Conservation (phyloP, 495 filamentous ascomycete genomes). For the Penicillium argentinense region DNA sequence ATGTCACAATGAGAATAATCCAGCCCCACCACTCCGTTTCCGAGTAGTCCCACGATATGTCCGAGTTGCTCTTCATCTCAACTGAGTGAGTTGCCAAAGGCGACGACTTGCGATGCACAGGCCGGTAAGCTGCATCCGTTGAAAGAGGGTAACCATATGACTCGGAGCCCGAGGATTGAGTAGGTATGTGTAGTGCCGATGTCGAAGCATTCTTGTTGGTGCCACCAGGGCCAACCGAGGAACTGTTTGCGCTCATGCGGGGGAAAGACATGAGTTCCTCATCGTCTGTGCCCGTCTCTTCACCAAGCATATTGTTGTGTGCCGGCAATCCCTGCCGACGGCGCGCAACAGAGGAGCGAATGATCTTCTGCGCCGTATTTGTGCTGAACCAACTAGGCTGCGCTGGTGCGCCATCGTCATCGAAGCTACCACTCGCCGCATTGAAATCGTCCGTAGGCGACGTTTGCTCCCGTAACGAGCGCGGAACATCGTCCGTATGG, state of each 20-base stretch:
- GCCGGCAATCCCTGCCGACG: conserved; percentile 37
- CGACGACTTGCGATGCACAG: conserved; percentile 55
- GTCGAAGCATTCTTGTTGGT: conserved; percentile 17
- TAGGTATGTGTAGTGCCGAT: conserved; percentile 34
- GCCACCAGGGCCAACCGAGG: conserved; percentile 31
- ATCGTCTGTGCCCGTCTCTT: conserved; percentile 75
- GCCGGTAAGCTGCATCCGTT: conserved; percentile 32
- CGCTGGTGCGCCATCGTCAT: conserved; percentile 15
- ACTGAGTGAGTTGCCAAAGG: conserved; percentile 53
- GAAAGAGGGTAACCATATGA: conserved; percentile 57
- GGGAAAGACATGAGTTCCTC: conserved; percentile 68
- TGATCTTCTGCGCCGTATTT: conserved; percentile 21
- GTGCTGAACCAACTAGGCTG: conserved; percentile 29
- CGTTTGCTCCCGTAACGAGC: conserved; percentile 18
- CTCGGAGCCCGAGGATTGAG: conserved; percentile 61
- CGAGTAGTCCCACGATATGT: conserved; percentile 72
- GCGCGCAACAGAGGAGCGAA: conserved; percentile 21
- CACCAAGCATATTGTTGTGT: conserved; percentile 55
- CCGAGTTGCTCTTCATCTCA: conserved; percentile 38
- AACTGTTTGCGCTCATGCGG: conserved; percentile 26
- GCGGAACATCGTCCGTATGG: conserved; percentile 6
- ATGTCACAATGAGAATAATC: conserved; percentile 84
- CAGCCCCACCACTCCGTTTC: conserved; percentile 98
- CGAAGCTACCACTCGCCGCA: conserved; percentile 17
- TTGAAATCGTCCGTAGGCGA: conserved; percentile 17